Evolutionary conservation across 768 basidiomycete species (phyloP), one percentile per base, ranked within the genome.

Genomic region (Brasilioporus rufonigricans): DNA sequence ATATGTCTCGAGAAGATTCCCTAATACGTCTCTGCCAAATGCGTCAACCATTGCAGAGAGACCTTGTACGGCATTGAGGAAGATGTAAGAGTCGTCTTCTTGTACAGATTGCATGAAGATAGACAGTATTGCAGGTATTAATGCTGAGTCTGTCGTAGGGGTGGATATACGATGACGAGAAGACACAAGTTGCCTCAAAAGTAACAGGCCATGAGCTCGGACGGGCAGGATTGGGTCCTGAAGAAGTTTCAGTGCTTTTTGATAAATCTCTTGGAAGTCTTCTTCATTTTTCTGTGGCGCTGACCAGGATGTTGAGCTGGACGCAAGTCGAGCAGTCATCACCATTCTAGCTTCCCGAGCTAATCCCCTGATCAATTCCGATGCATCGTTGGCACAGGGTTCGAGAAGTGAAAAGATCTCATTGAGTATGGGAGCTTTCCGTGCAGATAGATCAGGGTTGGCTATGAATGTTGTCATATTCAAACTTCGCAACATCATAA

Each of bases 1-100:
- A 63, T 97, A 97, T 14, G 82, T 78, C 26, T 78, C 76, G n/a
- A 93, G 71, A 24, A 97, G 76, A 5, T 77, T 74, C 52, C 75
- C 74, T 9, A 95, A 68, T 13, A 94, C 85, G 12, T 91, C 86
- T 58, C 80, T 81, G 23, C 69, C 70, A 56, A 85, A 83, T 2
- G 76, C 77, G 62, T 93, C 86, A 0, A 88, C 93, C 81, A 98
- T 86, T 5, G 81, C 84, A n/a, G 87, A 82, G 1, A 98, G 77
- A 0, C 95, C 95, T 63, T 94, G 91, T 14, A 96, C 87, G 1
- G 90, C 93, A 65, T 93, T 93, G 49, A 98, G 75, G 65, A 93
- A 98, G 51, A 98, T 84, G 69, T 93, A 98, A n/a, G 91, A 93
- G 64, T 98, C 96, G 36, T 94, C 89, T 57, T 97, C 93, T 64